These are phyloP conservation scores for Gastrolobium villosum DNA, from an alignment of 306 rosid species.

Conservation along the genomic window DNA sequence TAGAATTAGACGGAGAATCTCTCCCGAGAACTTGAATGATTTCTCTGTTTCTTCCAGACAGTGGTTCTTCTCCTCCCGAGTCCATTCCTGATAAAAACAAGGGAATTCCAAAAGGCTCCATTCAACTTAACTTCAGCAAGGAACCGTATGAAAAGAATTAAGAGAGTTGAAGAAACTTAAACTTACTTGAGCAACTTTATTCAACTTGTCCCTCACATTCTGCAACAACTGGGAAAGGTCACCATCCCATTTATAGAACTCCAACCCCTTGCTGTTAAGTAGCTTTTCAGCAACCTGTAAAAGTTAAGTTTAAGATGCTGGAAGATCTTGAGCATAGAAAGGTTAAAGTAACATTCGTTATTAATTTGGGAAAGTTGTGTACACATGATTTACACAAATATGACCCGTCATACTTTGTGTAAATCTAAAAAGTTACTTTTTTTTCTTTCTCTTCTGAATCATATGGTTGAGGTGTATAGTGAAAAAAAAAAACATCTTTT, in stretches of 20 bases:
- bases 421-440: too few species aligned
- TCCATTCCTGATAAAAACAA: slow-evolving; percentile 72
- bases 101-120: background rate
- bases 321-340: slow-evolving; percentile 20
- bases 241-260: slow-evolving; percentile 96
- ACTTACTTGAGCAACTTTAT: slow-evolving; percentile 85
- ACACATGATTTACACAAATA: too few species aligned
- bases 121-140: background rate
- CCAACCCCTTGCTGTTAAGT: slow-evolving; percentile 76
- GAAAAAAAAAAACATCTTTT: too few species aligned
- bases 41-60: slow-evolving; percentile 97
- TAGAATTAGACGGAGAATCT: slow-evolving; percentile 89
- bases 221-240: slow-evolving; percentile 83
- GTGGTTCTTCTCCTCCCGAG: slow-evolving; percentile 93
- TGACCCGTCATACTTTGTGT: too few species aligned
- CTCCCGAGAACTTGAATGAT: slow-evolving; percentile 90
- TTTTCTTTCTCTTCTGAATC: too few species aligned
- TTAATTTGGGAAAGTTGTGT: too few species aligned
- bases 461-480: too few species aligned
- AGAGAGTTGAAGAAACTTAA: slow-evolving; percentile 19
- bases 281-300: slow-evolving; percentile 62
- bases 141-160: slow-evolving; percentile 11
- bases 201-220: slow-evolving; percentile 89
- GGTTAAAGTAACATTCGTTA: background rate
- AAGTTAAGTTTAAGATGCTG: background rate